Percentiles rank a stretch among this genome's conserved stretches.
phyloP scores from a whole-genome alignment of 768 basidiomycete species.

The Glaciozyma antarctica region DNA sequence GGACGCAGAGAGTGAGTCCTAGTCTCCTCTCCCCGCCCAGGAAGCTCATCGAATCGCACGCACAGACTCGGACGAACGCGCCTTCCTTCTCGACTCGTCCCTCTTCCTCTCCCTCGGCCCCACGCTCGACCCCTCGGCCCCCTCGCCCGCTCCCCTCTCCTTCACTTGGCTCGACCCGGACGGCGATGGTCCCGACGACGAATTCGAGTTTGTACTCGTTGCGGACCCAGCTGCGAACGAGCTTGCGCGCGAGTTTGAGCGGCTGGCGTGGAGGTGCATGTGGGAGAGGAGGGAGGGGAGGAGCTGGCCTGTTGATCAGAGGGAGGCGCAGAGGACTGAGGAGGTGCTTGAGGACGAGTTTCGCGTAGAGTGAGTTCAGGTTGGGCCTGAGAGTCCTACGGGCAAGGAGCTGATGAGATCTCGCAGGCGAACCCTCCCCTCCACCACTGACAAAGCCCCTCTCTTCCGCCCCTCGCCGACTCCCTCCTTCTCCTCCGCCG shows the following conservation, averaged over 20 bases:
- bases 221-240: conserved; percentile 47
- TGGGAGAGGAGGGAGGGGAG: conserved; percentile 81
- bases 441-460: conserved; percentile 17
- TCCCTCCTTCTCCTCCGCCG: conserved; percentile 11
- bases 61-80: conserved; percentile 83
- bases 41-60: conserved; percentile 11
- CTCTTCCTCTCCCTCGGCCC: conserved; percentile 59
- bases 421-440: conserved; percentile 11
- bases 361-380: conserved; percentile 58
- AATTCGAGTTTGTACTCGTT: conserved; percentile 76
- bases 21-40: neutral
- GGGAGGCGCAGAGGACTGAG: conserved; percentile 47
- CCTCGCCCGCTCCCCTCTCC: conserved; percentile 52
- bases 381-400: neutral
- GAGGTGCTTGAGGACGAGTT: conserved; percentile 54
- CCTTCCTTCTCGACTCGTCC: conserved; percentile 81
- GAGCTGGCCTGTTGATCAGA: conserved; percentile 55
- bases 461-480: conserved; percentile 25
- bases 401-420: conserved; percentile 32
- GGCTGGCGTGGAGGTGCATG: conserved; percentile 90
- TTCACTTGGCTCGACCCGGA: conserved; percentile 82
- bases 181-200: conserved; percentile 71
- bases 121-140: conserved; percentile 40
- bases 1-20: conserved; percentile 47
- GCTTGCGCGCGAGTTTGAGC: conserved; percentile 70